phyloP scores from a whole-genome alignment of 345 rosid genomes.

The Theobroma cacao region DNA sequence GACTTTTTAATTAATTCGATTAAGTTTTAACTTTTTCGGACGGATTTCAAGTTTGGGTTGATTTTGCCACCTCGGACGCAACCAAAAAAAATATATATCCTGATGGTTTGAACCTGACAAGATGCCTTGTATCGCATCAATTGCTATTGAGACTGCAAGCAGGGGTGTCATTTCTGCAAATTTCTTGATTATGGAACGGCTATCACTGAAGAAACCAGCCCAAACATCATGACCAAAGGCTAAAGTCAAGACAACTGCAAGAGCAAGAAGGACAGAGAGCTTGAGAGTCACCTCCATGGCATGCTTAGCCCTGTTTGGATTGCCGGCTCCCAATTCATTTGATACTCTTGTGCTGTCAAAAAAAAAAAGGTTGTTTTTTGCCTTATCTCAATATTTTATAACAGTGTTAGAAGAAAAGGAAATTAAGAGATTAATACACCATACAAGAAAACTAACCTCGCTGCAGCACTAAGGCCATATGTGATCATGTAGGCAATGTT shows the following conservation, averaged over 20 bases:
- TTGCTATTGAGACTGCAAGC: constrained; percentile 47
- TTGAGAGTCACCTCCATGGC: constrained; percentile 48
- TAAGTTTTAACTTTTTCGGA: too few species aligned
- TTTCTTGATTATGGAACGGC: constrained; percentile 30
- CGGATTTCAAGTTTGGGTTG: too few species aligned
- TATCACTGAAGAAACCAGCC: constrained; percentile 58
- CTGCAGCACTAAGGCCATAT: constrained; percentile 77
- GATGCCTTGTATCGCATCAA: constrained; percentile 65
- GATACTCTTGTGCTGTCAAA: constrained; percentile 73
- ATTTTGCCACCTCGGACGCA: too few species aligned
- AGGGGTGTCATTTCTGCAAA: constrained; percentile 58
- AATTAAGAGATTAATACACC: background rate
- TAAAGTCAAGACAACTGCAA: constrained; percentile 36
- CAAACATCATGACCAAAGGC: constrained; percentile 54
- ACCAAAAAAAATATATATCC: background rate
- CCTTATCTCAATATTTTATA: background rate
- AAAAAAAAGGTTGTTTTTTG: background rate
- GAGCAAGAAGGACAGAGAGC: constrained; percentile 53
- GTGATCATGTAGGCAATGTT: constrained; percentile 58
- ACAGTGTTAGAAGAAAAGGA: background rate
- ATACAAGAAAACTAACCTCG: constrained; percentile 46
- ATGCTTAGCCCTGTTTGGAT: constrained; percentile 39
- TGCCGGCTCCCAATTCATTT: constrained; percentile 73
- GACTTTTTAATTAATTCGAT: too few species aligned
- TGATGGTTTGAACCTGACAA: constrained; percentile 45